Evolutionary conservation across 352 stramenopile genomes (phyloP), one percentile per base, ranked within the genome.

Genomic region (Phytophthora chlamydospora): DNA sequence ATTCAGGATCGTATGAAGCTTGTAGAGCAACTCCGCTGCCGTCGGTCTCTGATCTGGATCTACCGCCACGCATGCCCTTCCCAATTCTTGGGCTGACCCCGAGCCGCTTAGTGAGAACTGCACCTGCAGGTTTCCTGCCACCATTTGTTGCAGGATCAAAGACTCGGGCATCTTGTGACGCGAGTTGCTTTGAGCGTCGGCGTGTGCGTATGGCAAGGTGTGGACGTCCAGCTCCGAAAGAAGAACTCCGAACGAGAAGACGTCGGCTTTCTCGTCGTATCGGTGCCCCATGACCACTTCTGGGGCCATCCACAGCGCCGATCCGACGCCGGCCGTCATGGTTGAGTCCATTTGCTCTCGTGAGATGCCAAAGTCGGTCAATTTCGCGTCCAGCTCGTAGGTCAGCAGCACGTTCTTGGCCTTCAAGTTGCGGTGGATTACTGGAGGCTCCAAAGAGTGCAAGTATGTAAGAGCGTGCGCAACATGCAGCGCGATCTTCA

Each of bases 191-290:
- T 41, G 31, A 5, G 48, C 33, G n/a, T 57, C 27, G 4, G 46
- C 16, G 13, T 63, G 60, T 31, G 51, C 38, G 31, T 68, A 63
- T 12, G 60, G 60, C 39, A 68, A 40, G 17, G 39, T 42, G 17
- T 68, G 59, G 3, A 53, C 17, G 14, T 68, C 60, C 7, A 63
- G 17, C 36, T 62, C 52, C 1, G 83, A 91, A 3, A 93, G 68
- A 47, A 92, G 53, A 16, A 73, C 82, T 11, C 84, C 84, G 49
- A 92, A 85, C 3, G 67, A 80, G 73, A 83, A 94, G 67, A 83
- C 81, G 57, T 93, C 85, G 19, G 89, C 79, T n/a, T 72, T 64
- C 21, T 63, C 34, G 19, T 65, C 58, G 63, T 94, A 90, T 27
- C 59, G 61, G 17, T 83, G 67, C 6, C 75, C 76, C 51, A 63